Evolutionary conservation across 1,284 basidiomycete species (phyloP).

Genomic region (Termitomyces sp.): DNA sequence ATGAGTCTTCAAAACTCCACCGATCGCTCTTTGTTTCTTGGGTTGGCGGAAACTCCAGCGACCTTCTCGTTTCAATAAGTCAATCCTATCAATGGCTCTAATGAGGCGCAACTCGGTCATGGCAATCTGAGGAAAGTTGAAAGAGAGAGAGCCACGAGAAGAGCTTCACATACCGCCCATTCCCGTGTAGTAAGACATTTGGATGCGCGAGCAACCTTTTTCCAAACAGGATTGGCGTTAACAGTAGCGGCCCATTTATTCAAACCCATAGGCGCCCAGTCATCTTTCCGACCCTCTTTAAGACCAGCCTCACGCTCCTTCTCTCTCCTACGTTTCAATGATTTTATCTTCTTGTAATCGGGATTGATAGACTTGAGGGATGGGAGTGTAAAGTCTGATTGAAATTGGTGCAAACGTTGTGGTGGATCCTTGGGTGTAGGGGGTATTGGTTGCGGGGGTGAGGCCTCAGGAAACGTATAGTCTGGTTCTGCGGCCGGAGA

Average conservation of each 20-base stretch:
- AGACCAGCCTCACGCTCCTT: conserved; percentile 42
- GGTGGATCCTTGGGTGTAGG: conserved; percentile 16
- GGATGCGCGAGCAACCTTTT: conserved; percentile 57
- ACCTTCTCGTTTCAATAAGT: conserved; percentile 75
- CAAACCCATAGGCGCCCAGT: conserved; percentile 63
- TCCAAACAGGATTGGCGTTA: conserved; percentile 69
- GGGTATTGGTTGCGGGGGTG: background rate
- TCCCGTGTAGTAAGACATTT: conserved; percentile 76
- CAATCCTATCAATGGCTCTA: conserved; percentile 82
- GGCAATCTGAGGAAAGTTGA: conserved; percentile 50
- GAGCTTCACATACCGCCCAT: conserved; percentile 59
- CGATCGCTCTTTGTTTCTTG: conserved; percentile 85
- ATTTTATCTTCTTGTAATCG: conserved; percentile 59
- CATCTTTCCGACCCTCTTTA: conserved; percentile 51
- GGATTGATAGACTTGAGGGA: conserved; percentile 55
- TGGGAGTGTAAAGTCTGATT: conserved; percentile 55
- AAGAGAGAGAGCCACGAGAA: background rate
- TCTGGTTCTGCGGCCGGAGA: conserved; percentile 12
- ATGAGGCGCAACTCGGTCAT: conserved; percentile 72
- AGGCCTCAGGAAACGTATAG: conserved; percentile 13
- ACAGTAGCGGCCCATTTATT: conserved; percentile 68
- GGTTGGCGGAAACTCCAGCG: conserved; percentile 94
- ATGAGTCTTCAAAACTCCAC: conserved; percentile 79
- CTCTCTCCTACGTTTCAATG: conserved; percentile 55
- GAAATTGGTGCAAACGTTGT: conserved; percentile 36